These are phyloP conservation scores for Vitis cinerea DNA, from an alignment of 164 flowering plant species.

Conservation along the genomic window DNA sequence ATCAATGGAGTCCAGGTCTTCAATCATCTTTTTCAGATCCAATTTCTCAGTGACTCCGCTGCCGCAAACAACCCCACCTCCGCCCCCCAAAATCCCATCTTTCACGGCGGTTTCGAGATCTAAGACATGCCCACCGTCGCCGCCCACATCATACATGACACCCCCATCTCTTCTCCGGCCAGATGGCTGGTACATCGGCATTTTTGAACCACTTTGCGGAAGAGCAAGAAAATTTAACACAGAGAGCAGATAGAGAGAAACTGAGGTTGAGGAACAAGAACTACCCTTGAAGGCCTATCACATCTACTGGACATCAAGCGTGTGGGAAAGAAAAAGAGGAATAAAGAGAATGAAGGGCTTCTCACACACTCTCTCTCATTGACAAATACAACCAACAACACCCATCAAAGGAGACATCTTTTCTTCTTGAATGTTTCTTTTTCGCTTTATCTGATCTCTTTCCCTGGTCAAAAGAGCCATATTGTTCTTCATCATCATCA, in stretches of 20 bases:
- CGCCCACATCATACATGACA: slow-evolving; percentile 28
- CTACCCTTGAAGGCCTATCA: slow-evolving; percentile 13
- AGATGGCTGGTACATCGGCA: slow-evolving; percentile 38
- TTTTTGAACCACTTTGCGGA: slow-evolving; percentile 4
- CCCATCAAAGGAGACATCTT: slow-evolving; percentile 44
- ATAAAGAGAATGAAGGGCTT: slow-evolving; percentile 4
- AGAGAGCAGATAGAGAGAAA: not conserved
- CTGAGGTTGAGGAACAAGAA: not conserved
- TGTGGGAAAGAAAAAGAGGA: slow-evolving; percentile 22
- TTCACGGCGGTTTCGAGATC: slow-evolving; percentile 63
- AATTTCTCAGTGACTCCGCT: slow-evolving; percentile 31
- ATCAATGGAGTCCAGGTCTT: slow-evolving; percentile 36
- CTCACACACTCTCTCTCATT: slow-evolving; percentile 13
- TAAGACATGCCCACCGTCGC: slow-evolving; percentile 39
- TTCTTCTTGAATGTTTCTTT: slow-evolving; percentile 16
- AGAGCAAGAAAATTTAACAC: not conserved
- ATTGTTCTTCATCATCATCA: slow-evolving; percentile 35
- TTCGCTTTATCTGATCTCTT: slow-evolving; percentile 16
- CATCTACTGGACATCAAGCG: slow-evolving; percentile 27
- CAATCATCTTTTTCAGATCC: slow-evolving; percentile 59
- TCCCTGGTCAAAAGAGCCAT: slow-evolving; percentile 35
- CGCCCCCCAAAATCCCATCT: slow-evolving; percentile 50
- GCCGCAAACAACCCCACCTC: slow-evolving; percentile 15
- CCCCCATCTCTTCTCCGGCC: slow-evolving; percentile 18
- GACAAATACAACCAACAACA: slow-evolving; percentile 16